Evolutionary conservation across 495 filamentous ascomycete species (phyloP).

Genomic region (Penicillium goetzii): DNA sequence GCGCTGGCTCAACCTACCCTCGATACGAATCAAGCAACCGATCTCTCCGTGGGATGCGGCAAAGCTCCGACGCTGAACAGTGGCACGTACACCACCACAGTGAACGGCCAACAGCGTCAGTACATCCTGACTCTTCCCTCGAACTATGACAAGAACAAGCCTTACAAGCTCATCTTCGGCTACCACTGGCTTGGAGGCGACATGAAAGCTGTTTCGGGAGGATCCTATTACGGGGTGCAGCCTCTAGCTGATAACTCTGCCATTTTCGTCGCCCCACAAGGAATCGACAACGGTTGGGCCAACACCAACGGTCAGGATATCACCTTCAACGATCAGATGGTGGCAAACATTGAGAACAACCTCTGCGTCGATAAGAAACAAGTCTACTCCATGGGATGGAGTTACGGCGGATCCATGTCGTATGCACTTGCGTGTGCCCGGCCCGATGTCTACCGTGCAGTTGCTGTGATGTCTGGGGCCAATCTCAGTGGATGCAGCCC

Average conservation of each 20-base stretch:
- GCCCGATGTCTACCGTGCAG: slow-evolving; percentile 44
- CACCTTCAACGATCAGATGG: neutral
- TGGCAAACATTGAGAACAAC: neutral
- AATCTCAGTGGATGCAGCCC: slow-evolving; percentile 45
- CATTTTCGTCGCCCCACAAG: slow-evolving; percentile 4
- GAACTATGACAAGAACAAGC: neutral
- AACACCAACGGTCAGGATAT: neutral
- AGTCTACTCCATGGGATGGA: slow-evolving; percentile 54
- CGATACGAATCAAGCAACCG: neutral
- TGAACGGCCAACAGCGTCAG: slow-evolving; percentile 1
- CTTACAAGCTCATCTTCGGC: slow-evolving; percentile 5
- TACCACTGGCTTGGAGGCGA: neutral
- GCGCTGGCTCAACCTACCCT: neutral
- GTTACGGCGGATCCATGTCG: slow-evolving; percentile 55
- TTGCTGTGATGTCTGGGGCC: slow-evolving; percentile 48
- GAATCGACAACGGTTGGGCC: slow-evolving; percentile 2
- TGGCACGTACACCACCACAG: neutral
- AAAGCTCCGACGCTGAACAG: neutral
- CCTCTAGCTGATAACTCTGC: neutral
- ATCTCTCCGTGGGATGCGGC: neutral
- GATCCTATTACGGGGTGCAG: neutral
- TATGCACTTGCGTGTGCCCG: slow-evolving; percentile 50
- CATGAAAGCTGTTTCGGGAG: neutral
- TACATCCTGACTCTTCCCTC: slow-evolving; percentile 2
- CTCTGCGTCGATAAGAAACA: slow-evolving; percentile 49